A percentile compares a stretch with the other conserved stretches of the same genome.
Evolutionary conservation across 345 rosid species (phyloP).

Genomic region (Eutrema japonicum): DNA sequence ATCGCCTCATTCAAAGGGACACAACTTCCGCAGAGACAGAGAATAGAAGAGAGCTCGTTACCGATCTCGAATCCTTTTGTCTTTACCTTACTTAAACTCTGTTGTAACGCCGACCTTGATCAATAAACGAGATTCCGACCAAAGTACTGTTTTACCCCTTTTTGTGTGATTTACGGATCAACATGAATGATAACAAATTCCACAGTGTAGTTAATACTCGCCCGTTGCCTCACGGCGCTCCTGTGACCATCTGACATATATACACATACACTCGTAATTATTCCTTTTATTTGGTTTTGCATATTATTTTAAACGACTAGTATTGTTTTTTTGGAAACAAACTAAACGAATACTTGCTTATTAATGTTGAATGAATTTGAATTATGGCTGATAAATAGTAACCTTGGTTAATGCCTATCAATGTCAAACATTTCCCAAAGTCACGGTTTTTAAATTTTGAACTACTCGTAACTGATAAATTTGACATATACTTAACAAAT

Average conservation of each 20-base stretch:
- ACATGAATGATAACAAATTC: constrained; percentile 31
- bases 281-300: not conserved
- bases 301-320: not conserved
- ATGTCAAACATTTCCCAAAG: not conserved
- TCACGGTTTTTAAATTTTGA: not conserved
- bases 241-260: constrained; percentile 35
- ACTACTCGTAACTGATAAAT: not conserved
- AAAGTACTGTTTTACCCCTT: no score
- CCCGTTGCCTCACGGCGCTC: constrained; percentile 46
- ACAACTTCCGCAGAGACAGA: no score
- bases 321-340: no score
- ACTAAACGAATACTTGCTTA: not conserved
- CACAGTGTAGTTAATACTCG: constrained; percentile 40
- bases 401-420: not conserved
- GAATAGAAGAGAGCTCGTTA: no score
- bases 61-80: no score
- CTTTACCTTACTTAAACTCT: no score
- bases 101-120: no score
- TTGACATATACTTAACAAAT: not conserved
- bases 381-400: not conserved
- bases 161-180: no score
- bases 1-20: no score
- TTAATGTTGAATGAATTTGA: not conserved
- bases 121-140: no score
- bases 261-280: constrained; percentile 26